phyloP scores from a whole-genome alignment of 192 early-diverging fungal genomes.

The Umbelopsis sp. region DNA sequence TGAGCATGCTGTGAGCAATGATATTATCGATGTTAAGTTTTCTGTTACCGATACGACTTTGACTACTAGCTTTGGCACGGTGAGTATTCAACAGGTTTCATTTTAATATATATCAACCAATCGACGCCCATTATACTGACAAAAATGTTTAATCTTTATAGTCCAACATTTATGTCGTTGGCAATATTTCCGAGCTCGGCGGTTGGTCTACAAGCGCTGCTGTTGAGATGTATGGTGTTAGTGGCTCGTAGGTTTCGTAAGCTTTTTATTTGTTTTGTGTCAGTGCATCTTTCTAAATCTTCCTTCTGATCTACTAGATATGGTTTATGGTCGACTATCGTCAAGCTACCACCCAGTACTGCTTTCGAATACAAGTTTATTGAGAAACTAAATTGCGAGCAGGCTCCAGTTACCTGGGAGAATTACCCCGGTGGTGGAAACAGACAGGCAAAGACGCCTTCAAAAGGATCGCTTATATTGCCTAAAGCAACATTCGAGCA shows the following conservation, averaged over 20 bases:
- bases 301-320: neutral
- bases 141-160: too few species aligned
- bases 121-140: too few species aligned
- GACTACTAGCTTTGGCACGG: constrained; percentile 1
- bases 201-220: constrained; percentile 6
- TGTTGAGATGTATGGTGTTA: neutral
- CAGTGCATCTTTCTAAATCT: neutral
- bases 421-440: constrained; percentile 19
- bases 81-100: neutral
- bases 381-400: neutral
- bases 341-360: constrained; percentile 1
- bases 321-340: neutral
- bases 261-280: neutral
- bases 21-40: constrained; percentile 11
- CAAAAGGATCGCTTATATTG: constrained; percentile 1
- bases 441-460: neutral
- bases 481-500: neutral
- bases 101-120: too few species aligned
- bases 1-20: neutral
- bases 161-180: neutral
- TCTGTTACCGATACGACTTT: neutral
- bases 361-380: constrained; percentile 15
- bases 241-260: constrained; percentile 6
- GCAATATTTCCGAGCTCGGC: constrained; percentile 5
- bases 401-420: constrained; percentile 5